Conservation (phyloP, 2,329 filamentous ascomycete species). For the Pestalotiopsis sp. region DNA sequence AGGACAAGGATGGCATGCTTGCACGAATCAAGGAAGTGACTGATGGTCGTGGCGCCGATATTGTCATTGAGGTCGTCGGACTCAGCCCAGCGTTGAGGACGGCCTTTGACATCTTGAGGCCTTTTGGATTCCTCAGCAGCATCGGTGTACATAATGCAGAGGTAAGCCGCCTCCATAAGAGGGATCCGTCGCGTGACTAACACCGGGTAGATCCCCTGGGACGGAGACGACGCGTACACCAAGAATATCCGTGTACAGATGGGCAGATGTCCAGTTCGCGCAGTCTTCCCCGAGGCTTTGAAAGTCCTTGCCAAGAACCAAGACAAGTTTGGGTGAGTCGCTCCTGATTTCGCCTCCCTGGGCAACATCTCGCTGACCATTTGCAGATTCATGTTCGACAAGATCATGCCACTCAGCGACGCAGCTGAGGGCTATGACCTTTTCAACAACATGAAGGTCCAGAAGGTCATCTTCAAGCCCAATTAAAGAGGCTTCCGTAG, state of each 20-base stretch:
- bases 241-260: slow-evolving; percentile 76
- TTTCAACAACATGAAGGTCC: slow-evolving; percentile 71
- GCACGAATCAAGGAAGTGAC: slow-evolving; percentile 73
- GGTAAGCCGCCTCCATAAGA: slow-evolving; percentile 41
- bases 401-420: slow-evolving; percentile 68
- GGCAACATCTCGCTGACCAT: not conserved
- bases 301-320: slow-evolving; percentile 15
- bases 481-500: slow-evolving; percentile 24
- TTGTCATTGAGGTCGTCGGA: slow-evolving; percentile 78
- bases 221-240: slow-evolving; percentile 31
- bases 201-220: slow-evolving; percentile 50
- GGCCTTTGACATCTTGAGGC: slow-evolving; percentile 69
- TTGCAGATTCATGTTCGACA: slow-evolving; percentile 64
- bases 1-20: slow-evolving; percentile 63
- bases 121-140: slow-evolving; percentile 72
- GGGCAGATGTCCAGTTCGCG: slow-evolving; percentile 69
- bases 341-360: not conserved
- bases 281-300: slow-evolving; percentile 14
- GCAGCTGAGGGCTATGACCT: slow-evolving; percentile 69
- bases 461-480: slow-evolving; percentile 70
- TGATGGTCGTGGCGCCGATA: slow-evolving; percentile 79
- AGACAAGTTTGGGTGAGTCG: slow-evolving; percentile 38
- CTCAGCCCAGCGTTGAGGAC: slow-evolving; percentile 67
- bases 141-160: slow-evolving; percentile 76
- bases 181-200: not conserved